phyloP scores from a whole-genome alignment of 2,329 filamentous ascomycete species.

The Xylariaceae sp. region DNA sequence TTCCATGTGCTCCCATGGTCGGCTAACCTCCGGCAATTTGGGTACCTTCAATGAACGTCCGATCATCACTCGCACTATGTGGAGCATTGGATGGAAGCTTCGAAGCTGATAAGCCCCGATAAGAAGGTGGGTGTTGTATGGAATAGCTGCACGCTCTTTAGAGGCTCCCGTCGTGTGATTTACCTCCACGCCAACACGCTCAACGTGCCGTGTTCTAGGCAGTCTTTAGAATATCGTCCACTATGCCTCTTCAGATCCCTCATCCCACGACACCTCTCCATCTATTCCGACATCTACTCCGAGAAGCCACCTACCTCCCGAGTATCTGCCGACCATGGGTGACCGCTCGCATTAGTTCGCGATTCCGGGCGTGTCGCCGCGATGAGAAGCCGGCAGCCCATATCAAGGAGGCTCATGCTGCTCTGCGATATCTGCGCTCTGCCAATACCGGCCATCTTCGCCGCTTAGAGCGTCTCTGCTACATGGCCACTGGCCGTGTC shows the following conservation, averaged over 20 bases:
- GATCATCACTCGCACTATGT: neutral
- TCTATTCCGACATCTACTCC: constrained; percentile 55
- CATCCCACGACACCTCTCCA: constrained; percentile 35
- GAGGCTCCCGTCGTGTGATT: neutral
- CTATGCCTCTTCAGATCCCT: constrained; percentile 35
- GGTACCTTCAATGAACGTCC: no score
- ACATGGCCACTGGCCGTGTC: constrained; percentile 47
- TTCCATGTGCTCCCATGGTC: no score
- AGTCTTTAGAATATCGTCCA: neutral
- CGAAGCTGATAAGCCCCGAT: neutral
- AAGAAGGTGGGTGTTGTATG: neutral
- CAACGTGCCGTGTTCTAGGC: neutral
- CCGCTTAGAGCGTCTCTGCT: constrained; percentile 45
- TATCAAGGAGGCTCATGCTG: constrained; percentile 38
- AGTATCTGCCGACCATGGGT: constrained; percentile 44
- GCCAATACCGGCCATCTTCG: constrained; percentile 47
- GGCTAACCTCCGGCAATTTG: no score
- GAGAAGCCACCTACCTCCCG: constrained; percentile 57
- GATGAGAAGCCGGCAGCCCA: constrained; percentile 26
- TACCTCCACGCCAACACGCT: neutral
- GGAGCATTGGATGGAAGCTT: neutral
- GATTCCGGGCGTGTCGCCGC: constrained; percentile 41
- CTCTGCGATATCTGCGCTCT: constrained; percentile 46
- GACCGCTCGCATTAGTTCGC: constrained; percentile 38
- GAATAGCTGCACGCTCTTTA: neutral